Percentiles rank a stretch among this genome's conserved stretches.
phyloP scores from a whole-genome alignment of 306 rosid species.

The Acacia acuminata region DNA sequence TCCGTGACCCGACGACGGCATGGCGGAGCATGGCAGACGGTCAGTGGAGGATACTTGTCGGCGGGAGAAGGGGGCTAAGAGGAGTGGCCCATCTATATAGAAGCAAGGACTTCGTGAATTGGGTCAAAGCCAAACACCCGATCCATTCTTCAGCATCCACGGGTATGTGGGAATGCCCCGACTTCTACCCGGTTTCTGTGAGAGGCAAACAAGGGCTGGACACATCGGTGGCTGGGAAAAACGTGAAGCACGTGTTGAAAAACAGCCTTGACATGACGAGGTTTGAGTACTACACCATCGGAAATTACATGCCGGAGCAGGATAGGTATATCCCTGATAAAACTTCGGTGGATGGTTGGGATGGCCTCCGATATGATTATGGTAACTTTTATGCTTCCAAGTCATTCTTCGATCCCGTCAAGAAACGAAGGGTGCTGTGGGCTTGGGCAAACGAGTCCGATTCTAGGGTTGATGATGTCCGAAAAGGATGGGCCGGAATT shows the following conservation, averaged over 20 bases:
- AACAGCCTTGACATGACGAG: slow-evolving; percentile 74
- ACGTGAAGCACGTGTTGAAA: slow-evolving; percentile 63
- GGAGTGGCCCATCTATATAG: slow-evolving; percentile 69
- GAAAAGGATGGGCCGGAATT: slow-evolving; percentile 92
- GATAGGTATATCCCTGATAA: slow-evolving; percentile 66
- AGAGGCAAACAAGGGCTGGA: slow-evolving; percentile 50
- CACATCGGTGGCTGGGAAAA: slow-evolving; percentile 32
- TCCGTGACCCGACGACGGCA: slow-evolving; percentile 88
- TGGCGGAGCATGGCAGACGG: slow-evolving; percentile 55
- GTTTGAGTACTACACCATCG: slow-evolving; percentile 76
- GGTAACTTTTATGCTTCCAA: slow-evolving; percentile 94
- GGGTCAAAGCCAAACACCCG: slow-evolving; percentile 74
- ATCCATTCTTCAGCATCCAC: slow-evolving; percentile 49
- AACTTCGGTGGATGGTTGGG: slow-evolving; percentile 62
- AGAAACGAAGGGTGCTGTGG: slow-evolving; percentile 70
- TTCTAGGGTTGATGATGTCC: slow-evolving; percentile 16
- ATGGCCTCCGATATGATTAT: slow-evolving; percentile 79
- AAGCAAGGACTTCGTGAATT: slow-evolving; percentile 55
- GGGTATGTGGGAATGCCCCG: slow-evolving; percentile 97
- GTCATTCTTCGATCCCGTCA: slow-evolving; percentile 64
- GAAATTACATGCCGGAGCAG: slow-evolving; percentile 34
- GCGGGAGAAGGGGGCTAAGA: slow-evolving; percentile 49
- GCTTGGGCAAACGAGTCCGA: slow-evolving; percentile 98
- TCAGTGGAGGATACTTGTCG: slow-evolving; percentile 66
- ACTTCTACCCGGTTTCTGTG: slow-evolving; percentile 65